phyloP scores from a whole-genome alignment of 345 rosid species.

The Eucalyptus cloeziana region DNA sequence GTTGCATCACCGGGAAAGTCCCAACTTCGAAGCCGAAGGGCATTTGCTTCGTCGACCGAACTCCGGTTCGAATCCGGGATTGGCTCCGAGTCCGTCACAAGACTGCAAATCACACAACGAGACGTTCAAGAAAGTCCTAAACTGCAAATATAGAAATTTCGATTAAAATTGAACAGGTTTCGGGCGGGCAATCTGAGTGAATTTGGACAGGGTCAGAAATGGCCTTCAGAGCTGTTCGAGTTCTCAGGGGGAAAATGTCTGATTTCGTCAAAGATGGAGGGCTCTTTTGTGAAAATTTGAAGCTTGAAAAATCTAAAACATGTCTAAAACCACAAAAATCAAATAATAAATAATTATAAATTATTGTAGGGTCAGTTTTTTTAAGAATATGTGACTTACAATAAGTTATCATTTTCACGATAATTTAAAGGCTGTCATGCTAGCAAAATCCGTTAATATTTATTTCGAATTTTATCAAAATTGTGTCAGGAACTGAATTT shows the following conservation, averaged over 20 bases:
- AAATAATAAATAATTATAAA: too few relatives aligned
- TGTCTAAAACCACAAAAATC: too few relatives aligned
- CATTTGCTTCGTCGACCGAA: not conserved
- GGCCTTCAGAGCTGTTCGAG: not conserved
- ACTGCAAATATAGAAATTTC: not conserved
- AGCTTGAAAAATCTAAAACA: too few relatives aligned
- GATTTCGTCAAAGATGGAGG: not conserved
- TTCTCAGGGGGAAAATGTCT: not conserved
- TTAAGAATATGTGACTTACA: too few relatives aligned
- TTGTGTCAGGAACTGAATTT: rapidly evolving
- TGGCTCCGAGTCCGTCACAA: not conserved
- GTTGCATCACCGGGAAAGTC: not conserved
- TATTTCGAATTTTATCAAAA: too few relatives aligned
- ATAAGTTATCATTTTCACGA: too few relatives aligned
- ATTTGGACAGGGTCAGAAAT: not conserved
- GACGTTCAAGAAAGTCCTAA: not conserved
- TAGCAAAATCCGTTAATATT: too few relatives aligned
- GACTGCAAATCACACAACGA: not conserved
- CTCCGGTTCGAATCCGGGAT: not conserved
- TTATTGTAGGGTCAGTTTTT: too few relatives aligned
- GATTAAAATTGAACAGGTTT: not conserved
- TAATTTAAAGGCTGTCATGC: too few relatives aligned
- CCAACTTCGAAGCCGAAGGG: not conserved
- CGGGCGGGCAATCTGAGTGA: not conserved
- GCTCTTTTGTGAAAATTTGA: not conserved